These are phyloP conservation scores for Pythium rishiriense DNA, from an alignment of 352 stramenopile genomes.

Conservation along the genomic window DNA sequence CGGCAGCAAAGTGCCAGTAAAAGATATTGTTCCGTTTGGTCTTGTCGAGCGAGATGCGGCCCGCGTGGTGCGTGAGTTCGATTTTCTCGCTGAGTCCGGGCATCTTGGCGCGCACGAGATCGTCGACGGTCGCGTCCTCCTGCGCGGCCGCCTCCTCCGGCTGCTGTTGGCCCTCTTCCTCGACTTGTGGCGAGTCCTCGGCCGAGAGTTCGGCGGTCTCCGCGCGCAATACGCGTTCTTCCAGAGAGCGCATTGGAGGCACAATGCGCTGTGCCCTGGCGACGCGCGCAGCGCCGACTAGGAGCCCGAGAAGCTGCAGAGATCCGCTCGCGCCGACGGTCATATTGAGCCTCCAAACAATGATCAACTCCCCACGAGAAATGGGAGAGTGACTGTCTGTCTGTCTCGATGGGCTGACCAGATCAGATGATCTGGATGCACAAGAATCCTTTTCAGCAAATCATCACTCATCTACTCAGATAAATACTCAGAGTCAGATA, in stretches of 20 bases:
- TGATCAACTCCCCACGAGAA: neutral
- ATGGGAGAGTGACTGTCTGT: neutral
- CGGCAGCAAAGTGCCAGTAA: slow-evolving; percentile 79
- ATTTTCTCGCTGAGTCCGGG: slow-evolving; percentile 49
- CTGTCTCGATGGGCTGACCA: slow-evolving; percentile 8
- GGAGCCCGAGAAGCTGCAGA: neutral
- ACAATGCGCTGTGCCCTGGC: slow-evolving; percentile 14
- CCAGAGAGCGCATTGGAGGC: neutral
- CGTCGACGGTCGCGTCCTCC: slow-evolving; percentile 20
- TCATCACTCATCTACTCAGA: slow-evolving; percentile 3
- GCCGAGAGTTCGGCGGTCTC: neutral
- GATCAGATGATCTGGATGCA: slow-evolving; percentile 13
- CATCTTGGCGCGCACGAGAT: slow-evolving; percentile 45
- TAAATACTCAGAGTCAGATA: slow-evolving; percentile 11
- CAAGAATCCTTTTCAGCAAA: neutral
- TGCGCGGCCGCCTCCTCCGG: neutral
- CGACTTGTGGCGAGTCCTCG: slow-evolving; percentile 7
- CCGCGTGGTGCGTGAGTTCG: slow-evolving; percentile 70
- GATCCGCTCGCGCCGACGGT: neutral
- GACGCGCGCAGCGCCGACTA: neutral
- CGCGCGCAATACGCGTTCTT: neutral
- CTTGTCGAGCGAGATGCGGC: slow-evolving; percentile 51
- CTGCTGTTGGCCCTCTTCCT: neutral
- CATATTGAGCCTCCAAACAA: neutral
- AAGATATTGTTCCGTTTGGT: slow-evolving; percentile 63